A percentile compares a stretch with the other conserved stretches of the same genome.
Conservation (phyloP, 2,329 filamentous ascomycete species). For the Microsporum audouinii region DNA sequence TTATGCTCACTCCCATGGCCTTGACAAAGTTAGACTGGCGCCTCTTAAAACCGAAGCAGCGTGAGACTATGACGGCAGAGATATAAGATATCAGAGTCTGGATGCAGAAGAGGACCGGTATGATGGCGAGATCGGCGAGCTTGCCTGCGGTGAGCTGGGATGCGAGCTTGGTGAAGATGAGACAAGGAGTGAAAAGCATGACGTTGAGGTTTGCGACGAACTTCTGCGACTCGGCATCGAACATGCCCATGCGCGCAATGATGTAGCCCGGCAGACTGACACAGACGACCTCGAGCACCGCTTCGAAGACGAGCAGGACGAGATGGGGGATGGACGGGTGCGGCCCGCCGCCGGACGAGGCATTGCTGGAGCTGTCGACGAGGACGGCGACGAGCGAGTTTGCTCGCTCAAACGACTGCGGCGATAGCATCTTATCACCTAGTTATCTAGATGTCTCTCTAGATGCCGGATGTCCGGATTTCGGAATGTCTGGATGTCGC, state of each 20-base stretch:
- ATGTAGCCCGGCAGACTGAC: slow-evolving; percentile 92
- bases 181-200: slow-evolving; percentile 88
- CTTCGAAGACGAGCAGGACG: slow-evolving; percentile 78
- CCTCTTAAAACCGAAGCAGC: slow-evolving; percentile 67
- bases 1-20: slow-evolving; percentile 65
- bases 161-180: slow-evolving; percentile 95
- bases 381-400: background rate
- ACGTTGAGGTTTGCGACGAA: slow-evolving; percentile 95
- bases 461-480: too few species aligned
- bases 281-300: slow-evolving; percentile 88
- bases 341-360: slow-evolving; percentile 18
- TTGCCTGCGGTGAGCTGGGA: slow-evolving; percentile 89
- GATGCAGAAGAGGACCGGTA: slow-evolving; percentile 83
- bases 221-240: slow-evolving; percentile 91
- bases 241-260: slow-evolving; percentile 77
- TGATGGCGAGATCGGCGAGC: slow-evolving; percentile 78
- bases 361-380: background rate
- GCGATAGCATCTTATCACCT: background rate
- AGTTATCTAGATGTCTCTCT: background rate
- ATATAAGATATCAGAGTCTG: slow-evolving; percentile 80
- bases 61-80: slow-evolving; percentile 59
- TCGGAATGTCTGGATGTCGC: too few species aligned
- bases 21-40: slow-evolving; percentile 87
- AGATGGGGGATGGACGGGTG: slow-evolving; percentile 49
- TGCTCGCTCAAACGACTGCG: slow-evolving; percentile 8